Evolutionary conservation across 441 rosid genomes (phyloP).

Genomic region (Kokia cookei): DNA sequence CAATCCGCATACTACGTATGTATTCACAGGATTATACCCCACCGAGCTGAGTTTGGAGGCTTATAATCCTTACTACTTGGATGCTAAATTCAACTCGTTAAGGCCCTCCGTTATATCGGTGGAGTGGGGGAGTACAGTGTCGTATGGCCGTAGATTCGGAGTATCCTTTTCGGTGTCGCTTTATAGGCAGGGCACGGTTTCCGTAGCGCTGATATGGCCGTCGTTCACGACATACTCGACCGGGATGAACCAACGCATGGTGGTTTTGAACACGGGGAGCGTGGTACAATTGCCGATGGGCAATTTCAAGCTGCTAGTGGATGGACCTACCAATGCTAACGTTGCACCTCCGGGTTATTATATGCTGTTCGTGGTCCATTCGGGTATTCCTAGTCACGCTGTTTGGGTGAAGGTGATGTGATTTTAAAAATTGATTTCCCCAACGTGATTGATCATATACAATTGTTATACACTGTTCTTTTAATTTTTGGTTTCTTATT

Average conservation of each 20-base stretch:
- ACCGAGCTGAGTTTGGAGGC: constrained; percentile 85
- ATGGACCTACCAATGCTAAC: constrained; percentile 36
- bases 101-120: constrained; percentile 52
- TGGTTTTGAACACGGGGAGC: constrained; percentile 36
- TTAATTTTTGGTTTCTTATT: background rate
- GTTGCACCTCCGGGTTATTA: constrained; percentile 83
- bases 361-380: constrained; percentile 67
- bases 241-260: constrained; percentile 74
- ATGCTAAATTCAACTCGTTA: constrained; percentile 22
- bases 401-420: constrained; percentile 47
- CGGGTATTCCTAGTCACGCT: constrained; percentile 56
- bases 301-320: constrained; percentile 34
- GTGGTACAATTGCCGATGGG: background rate
- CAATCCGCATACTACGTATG: constrained; percentile 65
- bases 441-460: background rate
- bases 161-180: constrained; percentile 28
- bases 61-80: constrained; percentile 58
- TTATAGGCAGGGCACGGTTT: constrained; percentile 12
- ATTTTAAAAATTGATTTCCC: background rate
- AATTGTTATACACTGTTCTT: background rate
- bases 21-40: constrained; percentile 54
- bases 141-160: constrained; percentile 30
- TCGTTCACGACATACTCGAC: constrained; percentile 75
- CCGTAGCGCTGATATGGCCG: constrained; percentile 51
- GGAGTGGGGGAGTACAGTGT: constrained; percentile 31